A percentile compares a stretch with the other conserved stretches of the same genome.
Evolutionary conservation across 2,329 filamentous ascomycete genomes (phyloP).

Genomic region (Sporothrix mexicana): DNA sequence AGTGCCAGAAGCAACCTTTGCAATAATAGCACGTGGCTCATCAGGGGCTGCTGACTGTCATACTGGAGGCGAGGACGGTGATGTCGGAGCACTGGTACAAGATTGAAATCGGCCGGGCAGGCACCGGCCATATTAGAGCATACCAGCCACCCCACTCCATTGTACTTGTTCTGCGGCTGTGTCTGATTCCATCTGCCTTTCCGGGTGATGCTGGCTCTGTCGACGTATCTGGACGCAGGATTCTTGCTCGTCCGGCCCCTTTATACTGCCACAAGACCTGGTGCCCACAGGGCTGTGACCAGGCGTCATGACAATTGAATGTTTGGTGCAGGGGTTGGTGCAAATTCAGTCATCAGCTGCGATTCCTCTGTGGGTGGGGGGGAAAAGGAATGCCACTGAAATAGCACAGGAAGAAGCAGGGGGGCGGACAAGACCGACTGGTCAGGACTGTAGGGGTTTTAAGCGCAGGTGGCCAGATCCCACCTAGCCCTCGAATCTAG

Average conservation of each 20-base stretch:
- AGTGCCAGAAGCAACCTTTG: neutral
- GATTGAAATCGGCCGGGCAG: neutral
- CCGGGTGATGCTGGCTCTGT: neutral
- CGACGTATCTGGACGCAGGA: neutral
- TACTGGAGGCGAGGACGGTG: neutral
- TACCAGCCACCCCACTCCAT: neutral
- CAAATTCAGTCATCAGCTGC: too few species aligned
- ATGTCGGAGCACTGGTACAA: neutral
- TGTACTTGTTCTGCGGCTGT: neutral
- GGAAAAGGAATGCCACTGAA: too few species aligned
- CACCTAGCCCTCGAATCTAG: too few species aligned
- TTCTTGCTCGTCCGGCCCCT: neutral
- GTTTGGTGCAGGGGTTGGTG: too few species aligned
- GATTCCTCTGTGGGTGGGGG: too few species aligned
- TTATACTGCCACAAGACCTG: neutral
- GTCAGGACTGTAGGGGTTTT: too few species aligned
- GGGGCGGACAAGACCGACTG: too few species aligned
- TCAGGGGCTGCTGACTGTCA: neutral
- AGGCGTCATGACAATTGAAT: neutral
- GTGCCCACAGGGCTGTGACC: neutral
- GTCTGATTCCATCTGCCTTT: neutral
- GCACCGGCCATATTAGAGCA: neutral
- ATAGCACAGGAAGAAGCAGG: too few species aligned
- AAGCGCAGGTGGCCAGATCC: too few species aligned
- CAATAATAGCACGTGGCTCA: neutral